phyloP scores from a whole-genome alignment of 805 yeast genomes.

The Komagataella pastoris region DNA sequence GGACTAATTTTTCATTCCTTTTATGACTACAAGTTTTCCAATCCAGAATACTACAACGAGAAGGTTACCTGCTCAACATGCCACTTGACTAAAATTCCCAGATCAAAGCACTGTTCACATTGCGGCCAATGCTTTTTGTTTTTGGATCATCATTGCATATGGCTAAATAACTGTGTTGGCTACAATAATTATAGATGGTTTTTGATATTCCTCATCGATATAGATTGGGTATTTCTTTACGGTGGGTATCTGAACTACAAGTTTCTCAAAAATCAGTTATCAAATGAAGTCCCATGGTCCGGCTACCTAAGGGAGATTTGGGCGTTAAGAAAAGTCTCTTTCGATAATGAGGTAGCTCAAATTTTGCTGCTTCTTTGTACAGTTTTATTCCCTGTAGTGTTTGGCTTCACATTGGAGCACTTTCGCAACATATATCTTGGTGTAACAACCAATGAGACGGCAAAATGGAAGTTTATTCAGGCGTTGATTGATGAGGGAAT shows the following conservation, averaged over 20 bases:
- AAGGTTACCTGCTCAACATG: conserved; percentile 38
- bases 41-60: background rate
- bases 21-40: conserved; percentile 7
- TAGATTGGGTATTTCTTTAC: conserved; percentile 15
- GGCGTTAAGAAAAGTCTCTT: conserved; percentile 15
- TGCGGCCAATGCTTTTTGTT: conserved; percentile 53
- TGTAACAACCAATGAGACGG: conserved; percentile 41
- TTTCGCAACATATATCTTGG: conserved; percentile 36
- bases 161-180: conserved; percentile 44
- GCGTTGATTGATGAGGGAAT: conserved; percentile 17
- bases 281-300: conserved; percentile 5
- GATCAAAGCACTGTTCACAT: conserved; percentile 62
- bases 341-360: conserved; percentile 26
- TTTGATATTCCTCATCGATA: conserved; percentile 22
- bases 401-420: conserved; percentile 25
- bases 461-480: conserved; percentile 40
- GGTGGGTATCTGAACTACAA: conserved; percentile 24
- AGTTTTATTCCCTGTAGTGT: conserved; percentile 22
- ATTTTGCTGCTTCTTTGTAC: conserved; percentile 24
- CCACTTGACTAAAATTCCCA: conserved; percentile 53
- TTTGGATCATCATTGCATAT: conserved; percentile 54
- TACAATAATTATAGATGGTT: conserved; percentile 37
- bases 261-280: conserved; percentile 6
- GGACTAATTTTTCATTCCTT: conserved; percentile 24
- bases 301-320: conserved; percentile 8